A percentile compares a stretch with the other conserved stretches of the same genome.
These are phyloP conservation scores for Jatropha podagrica DNA, from an alignment of 441 rosid genomes.

Conservation along the genomic window DNA sequence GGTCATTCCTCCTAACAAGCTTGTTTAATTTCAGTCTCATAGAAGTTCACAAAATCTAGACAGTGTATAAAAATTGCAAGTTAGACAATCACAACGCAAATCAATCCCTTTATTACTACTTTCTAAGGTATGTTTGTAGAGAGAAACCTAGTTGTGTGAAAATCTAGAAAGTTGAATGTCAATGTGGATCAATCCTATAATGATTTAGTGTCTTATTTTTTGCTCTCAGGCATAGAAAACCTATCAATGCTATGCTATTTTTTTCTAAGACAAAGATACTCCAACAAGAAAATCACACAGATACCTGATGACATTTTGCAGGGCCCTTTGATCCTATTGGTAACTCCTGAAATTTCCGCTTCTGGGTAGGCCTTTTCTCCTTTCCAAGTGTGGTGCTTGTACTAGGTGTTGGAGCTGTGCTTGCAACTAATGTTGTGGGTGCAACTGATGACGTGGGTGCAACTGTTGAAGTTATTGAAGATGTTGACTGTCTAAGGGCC, in stretches of 20 bases:
- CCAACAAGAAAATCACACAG: constrained; percentile 15
- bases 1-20: background rate
- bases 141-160: background rate
- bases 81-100: no score
- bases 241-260: constrained; percentile 5
- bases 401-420: constrained; percentile 33
- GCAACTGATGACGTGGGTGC: constrained; percentile 41
- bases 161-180: background rate
- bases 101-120: background rate
- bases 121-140: background rate
- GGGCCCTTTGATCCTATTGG: constrained; percentile 50
- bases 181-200: background rate
- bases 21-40: background rate
- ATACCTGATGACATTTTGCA: constrained; percentile 62
- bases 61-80: no score
- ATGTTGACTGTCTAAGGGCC: constrained; percentile 80
- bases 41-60: background rate
- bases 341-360: constrained; percentile 87
- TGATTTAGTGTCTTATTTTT: background rate
- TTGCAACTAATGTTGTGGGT: constrained; percentile 40
- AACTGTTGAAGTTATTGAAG: constrained; percentile 47
- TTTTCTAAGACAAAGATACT: constrained; percentile 3
- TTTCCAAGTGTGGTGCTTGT: constrained; percentile 40
- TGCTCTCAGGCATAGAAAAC: background rate
- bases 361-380: constrained; percentile 59